phyloP scores from a whole-genome alignment of 495 filamentous ascomycete species.

The Aspergillus carlsbadensis region DNA sequence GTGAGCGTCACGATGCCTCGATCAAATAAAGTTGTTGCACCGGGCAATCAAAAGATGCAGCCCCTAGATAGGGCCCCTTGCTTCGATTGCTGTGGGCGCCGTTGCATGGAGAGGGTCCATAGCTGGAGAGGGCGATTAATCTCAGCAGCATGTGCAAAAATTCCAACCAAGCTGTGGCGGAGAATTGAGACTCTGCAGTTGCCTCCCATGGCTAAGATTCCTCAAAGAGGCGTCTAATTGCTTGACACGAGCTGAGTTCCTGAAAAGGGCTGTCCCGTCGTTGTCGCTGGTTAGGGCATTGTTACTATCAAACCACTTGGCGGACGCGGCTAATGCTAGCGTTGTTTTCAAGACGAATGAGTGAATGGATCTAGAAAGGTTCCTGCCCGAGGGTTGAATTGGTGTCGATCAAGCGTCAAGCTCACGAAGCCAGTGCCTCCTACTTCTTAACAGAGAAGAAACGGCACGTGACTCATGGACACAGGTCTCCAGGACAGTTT shows the following conservation, averaged over 20 bases:
- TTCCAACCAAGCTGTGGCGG: constrained; percentile 13
- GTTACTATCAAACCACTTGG: not conserved
- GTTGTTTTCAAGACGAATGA: constrained; percentile 14
- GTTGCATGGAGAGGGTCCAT: constrained; percentile 15
- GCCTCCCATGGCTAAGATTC: constrained; percentile 16
- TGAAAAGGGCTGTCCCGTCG: constrained; percentile 10
- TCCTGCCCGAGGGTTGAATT: constrained; percentile 7
- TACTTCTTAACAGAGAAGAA: not conserved
- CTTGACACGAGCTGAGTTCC: constrained; percentile 6
- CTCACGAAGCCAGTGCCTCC: not conserved
- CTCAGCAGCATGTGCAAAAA: constrained; percentile 20
- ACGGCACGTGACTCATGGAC: not conserved
- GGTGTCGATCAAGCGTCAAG: constrained; percentile 6
- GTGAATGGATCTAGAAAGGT: constrained; percentile 14
- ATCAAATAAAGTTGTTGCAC: constrained; percentile 19
- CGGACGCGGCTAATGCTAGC: not conserved
- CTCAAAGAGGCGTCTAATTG: constrained; percentile 10
- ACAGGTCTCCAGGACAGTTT: too few species aligned
- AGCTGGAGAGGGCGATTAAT: constrained; percentile 15
- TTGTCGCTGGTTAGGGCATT: not conserved
- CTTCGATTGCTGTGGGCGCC: constrained; percentile 24
- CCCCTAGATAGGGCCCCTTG: constrained; percentile 28
- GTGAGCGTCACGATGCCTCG: constrained; percentile 16
- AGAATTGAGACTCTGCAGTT: constrained; percentile 13
- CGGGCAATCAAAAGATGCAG: constrained; percentile 24